Base-by-base conservation (phyloP, 108 stramenopile genomes). In the Chaetoceros muelleri region DNA sequence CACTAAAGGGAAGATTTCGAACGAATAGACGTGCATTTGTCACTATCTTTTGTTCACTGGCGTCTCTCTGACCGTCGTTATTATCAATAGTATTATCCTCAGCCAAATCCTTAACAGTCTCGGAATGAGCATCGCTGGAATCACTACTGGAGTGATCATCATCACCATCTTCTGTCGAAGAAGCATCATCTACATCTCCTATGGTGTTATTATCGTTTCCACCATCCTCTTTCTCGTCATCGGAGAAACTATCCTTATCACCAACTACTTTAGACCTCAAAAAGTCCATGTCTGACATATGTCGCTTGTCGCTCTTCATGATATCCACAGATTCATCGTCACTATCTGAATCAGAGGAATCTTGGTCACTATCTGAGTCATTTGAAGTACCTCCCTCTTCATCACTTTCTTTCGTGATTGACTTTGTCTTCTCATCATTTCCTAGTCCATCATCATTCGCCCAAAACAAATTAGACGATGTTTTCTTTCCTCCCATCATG, bases 1-100 rank as follows among this genome's bases (percentile, higher is more conserved):
- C 71, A 21, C 62, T 72, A 64, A 88, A 99, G 26, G 97, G 90
- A 17, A 99, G 68, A 64, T 99, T 99, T 25, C 95, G 64, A 19
- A 99, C 77, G 69, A 96, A 99, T 30, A 99, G 66, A 26, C 98
- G 76, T 40, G 34, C 5, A 56, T 71, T 71, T 30, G 57, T 20
- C 2, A 74, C 52, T 24, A 62, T 28, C 28, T 28, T 30, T 46
- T 16, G 53, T 2, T 27, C 16, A 18, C 49, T 19, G 24, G 49
- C 26, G 29, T 5, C 8, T 28, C 23, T 18, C 20, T 28, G 19
- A 30, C 22, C 34, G 25, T 40, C 44, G 34, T 47, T 48, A 47
- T 47, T 46, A n/a, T 52, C 65, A 28, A 27, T 53, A 3, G 53
- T 10, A 28, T 50, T 47, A 10, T 19, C 31, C 0, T 49, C 40